These are phyloP conservation scores for Cordyceps cateniannulata DNA, from an alignment of 2,329 filamentous ascomycete species.

Conservation along the genomic window DNA sequence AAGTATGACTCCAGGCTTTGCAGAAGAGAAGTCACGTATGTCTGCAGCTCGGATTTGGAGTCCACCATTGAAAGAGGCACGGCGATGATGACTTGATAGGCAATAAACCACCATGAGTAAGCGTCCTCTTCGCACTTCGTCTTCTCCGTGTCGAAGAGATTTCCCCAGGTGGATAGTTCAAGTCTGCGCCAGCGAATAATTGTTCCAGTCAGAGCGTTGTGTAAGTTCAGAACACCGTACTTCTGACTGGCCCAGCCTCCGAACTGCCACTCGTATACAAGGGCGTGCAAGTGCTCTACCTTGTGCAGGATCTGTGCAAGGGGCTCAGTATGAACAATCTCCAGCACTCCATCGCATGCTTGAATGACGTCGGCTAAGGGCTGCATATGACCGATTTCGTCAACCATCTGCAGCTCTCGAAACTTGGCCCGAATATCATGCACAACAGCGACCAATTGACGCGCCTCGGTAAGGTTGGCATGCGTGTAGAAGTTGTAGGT, in stretches of 20 bases:
- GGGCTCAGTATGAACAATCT: slow-evolving; percentile 72
- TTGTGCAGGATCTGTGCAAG: slow-evolving; percentile 80
- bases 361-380: slow-evolving; percentile 70
- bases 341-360: slow-evolving; percentile 68
- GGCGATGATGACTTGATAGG: slow-evolving; percentile 82
- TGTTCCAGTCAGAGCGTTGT: slow-evolving; percentile 71
- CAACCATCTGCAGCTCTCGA: slow-evolving; percentile 57
- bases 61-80: slow-evolving; percentile 62
- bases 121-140: slow-evolving; percentile 71
- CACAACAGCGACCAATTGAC: slow-evolving; percentile 64
- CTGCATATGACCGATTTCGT: slow-evolving; percentile 66
- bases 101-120: slow-evolving; percentile 91
- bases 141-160: slow-evolving; percentile 77
- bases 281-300: slow-evolving; percentile 78
- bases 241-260: slow-evolving; percentile 76
- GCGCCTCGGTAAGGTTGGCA: slow-evolving; percentile 67
- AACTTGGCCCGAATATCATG: slow-evolving; percentile 67
- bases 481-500: slow-evolving; percentile 87
- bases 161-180: slow-evolving; percentile 87
- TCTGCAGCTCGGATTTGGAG: slow-evolving; percentile 49
- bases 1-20: slow-evolving; percentile 75
- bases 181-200: slow-evolving; percentile 86
- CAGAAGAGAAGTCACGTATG: slow-evolving; percentile 64
- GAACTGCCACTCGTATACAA: slow-evolving; percentile 89
- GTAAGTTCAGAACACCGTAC: slow-evolving; percentile 62